Conservation (phyloP, 768 basidiomycete genomes). For the Amanita fuliginea region DNA sequence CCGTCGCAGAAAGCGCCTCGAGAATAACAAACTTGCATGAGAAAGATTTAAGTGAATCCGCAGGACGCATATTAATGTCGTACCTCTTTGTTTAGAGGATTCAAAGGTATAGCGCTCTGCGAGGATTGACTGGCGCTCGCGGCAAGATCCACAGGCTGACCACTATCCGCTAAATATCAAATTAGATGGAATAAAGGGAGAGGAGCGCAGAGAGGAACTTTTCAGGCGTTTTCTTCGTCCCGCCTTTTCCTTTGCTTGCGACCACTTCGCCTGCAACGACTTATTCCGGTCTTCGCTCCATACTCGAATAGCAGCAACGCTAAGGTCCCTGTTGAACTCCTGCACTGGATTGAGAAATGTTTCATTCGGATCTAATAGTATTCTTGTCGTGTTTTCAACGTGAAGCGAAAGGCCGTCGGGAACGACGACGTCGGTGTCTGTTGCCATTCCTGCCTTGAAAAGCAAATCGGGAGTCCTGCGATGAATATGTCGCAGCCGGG, state of each 20-base stretch:
- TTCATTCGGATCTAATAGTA: constrained; percentile 71
- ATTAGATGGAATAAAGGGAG: neutral
- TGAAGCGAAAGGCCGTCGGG: constrained; percentile 73
- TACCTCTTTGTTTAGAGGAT: neutral
- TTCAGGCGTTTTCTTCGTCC: constrained; percentile 29
- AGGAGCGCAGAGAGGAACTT: constrained; percentile 22
- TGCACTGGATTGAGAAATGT: constrained; percentile 97
- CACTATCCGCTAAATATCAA: neutral
- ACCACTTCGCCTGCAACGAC: constrained; percentile 55
- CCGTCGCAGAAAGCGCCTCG: constrained; percentile 93
- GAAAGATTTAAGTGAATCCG: neutral
- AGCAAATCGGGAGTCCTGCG: neutral
- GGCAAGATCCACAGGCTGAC: constrained; percentile 1
- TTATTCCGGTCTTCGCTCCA: constrained; percentile 73
- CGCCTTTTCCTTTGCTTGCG: constrained; percentile 33
- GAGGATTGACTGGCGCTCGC: neutral
- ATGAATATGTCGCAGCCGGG: neutral
- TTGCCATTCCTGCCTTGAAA: constrained; percentile 12
- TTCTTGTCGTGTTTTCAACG: constrained; percentile 71
- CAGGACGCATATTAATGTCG: neutral
- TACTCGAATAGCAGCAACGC: constrained; percentile 79
- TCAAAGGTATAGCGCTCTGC: neutral
- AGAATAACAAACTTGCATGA: constrained; percentile 66
- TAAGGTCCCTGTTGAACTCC: constrained; percentile 94
- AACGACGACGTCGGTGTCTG: constrained; percentile 22